A percentile compares a stretch with the other conserved stretches of the same genome.
Conservation (phyloP, 371 early-diverging fungal species). For the Phascolomyces articulosus region DNA sequence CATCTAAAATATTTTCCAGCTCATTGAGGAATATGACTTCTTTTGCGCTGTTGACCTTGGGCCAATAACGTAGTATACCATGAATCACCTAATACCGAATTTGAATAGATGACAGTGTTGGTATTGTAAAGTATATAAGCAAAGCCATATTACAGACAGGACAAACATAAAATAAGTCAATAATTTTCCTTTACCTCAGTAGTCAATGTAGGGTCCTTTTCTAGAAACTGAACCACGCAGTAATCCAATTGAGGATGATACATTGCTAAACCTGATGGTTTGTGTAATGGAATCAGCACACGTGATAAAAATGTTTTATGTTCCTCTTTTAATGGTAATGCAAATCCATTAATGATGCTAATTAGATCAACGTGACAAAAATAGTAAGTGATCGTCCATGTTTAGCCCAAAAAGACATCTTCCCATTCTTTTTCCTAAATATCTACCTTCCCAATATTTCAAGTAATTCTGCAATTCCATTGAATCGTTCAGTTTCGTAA, state of each 20-base stretch:
- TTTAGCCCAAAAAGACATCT: no score
- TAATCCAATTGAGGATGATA: constrained; percentile 97
- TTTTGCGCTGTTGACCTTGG: constrained; percentile 96
- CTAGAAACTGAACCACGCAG: constrained; percentile 97
- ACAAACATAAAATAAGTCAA: no score
- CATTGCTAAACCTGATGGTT: constrained; percentile 83
- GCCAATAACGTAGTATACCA: constrained; percentile 93
- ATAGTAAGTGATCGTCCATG: no score
- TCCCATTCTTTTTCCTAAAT: no score
- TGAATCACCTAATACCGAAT: constrained; percentile 79
- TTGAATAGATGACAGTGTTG: no score
- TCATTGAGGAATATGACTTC: constrained; percentile 98
- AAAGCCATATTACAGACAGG: no score
- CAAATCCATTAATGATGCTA: constrained; percentile 98
- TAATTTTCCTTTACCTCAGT: constrained; percentile 61
- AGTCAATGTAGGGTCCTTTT: constrained; percentile 93
- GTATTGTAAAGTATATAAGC: no score
- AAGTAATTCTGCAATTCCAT: constrained; percentile 96
- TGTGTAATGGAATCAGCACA: constrained; percentile 94
- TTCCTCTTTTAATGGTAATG: constrained; percentile 95
- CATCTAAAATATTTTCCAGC: constrained; percentile 95
- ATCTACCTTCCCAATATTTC: constrained; percentile 92
- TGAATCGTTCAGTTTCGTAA: constrained; percentile 94
- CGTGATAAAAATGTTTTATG: constrained; percentile 92
- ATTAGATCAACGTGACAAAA: no score